These are phyloP conservation scores for Phialophora macrospora DNA, from an alignment of 2,329 filamentous ascomycete species.

Conservation along the genomic window DNA sequence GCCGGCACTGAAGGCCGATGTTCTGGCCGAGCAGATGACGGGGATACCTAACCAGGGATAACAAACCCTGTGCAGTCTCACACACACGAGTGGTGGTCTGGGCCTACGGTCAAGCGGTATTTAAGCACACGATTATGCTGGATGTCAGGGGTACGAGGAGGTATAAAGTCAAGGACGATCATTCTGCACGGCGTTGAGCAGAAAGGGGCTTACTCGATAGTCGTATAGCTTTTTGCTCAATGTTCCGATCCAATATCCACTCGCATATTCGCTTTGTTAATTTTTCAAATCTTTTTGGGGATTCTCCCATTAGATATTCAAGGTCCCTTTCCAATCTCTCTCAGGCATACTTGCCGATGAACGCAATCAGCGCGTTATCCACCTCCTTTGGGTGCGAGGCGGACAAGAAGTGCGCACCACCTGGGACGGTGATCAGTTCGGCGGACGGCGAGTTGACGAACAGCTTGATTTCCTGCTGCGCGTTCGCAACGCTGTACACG, in stretches of 20 bases:
- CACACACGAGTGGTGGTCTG: not conserved
- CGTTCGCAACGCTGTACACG: constrained; percentile 51
- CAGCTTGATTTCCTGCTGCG: constrained; percentile 55
- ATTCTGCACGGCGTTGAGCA: not conserved
- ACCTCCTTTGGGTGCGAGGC: constrained; percentile 55
- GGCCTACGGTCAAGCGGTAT: not conserved
- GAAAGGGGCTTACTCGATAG: no score
- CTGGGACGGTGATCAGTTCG: constrained; percentile 51
- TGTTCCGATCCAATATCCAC: not conserved
- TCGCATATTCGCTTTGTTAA: not conserved
- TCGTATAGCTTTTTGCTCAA: no score
- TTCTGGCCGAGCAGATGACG: constrained; percentile 23
- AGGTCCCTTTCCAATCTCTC: not conserved
- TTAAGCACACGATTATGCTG: not conserved
- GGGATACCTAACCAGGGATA: constrained; percentile 22
- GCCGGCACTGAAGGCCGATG: constrained; percentile 22
- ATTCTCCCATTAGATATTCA: not conserved
- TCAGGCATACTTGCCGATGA: constrained; percentile 40
- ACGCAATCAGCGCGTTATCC: constrained; percentile 48
- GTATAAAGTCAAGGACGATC: no score
- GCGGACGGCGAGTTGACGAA: constrained; percentile 54
- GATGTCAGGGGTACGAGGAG: not conserved
- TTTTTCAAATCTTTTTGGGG: no score
- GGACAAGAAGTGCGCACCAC: constrained; percentile 58
- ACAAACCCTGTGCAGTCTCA: not conserved